These are phyloP conservation scores for Phialocephala subalpina DNA, from an alignment of 2,329 filamentous ascomycete species.

Conservation along the genomic window DNA sequence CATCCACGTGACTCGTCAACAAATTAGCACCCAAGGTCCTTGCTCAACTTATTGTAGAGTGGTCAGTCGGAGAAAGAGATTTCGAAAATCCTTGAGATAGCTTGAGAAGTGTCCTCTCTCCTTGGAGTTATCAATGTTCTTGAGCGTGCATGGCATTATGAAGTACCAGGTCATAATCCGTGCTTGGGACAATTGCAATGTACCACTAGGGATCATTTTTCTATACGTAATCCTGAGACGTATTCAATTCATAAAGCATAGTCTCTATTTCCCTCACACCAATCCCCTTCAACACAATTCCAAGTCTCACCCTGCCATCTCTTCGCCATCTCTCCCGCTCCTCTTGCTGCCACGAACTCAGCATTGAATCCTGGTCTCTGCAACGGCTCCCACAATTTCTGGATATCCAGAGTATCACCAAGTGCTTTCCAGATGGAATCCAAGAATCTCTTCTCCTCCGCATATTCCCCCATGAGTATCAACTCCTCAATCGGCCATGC, in stretches of 20 bases:
- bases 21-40: no score
- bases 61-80: no score
- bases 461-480: constrained; percentile 24
- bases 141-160: no score
- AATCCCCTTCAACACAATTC: constrained; percentile 25
- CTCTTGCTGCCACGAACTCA: constrained; percentile 25
- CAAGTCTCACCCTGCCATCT: constrained; percentile 20
- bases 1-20: no score
- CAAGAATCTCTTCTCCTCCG: constrained; percentile 19
- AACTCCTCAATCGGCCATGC: constrained; percentile 32
- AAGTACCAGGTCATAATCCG: no score
- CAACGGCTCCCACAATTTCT: constrained; percentile 8
- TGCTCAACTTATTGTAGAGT: no score
- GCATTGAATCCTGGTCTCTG: constrained; percentile 14
- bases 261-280: constrained; percentile 18
- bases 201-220: no score
- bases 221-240: background rate
- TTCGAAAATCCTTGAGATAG: no score
- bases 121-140: no score
- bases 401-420: constrained; percentile 9
- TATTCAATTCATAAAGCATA: background rate
- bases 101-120: no score
- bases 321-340: constrained; percentile 29
- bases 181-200: no score
- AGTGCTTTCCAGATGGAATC: constrained; percentile 25